A percentile compares a stretch with the other conserved stretches of the same genome.
Evolutionary conservation across 768 basidiomycete genomes (phyloP).

Genomic region (Ramaria sp.): DNA sequence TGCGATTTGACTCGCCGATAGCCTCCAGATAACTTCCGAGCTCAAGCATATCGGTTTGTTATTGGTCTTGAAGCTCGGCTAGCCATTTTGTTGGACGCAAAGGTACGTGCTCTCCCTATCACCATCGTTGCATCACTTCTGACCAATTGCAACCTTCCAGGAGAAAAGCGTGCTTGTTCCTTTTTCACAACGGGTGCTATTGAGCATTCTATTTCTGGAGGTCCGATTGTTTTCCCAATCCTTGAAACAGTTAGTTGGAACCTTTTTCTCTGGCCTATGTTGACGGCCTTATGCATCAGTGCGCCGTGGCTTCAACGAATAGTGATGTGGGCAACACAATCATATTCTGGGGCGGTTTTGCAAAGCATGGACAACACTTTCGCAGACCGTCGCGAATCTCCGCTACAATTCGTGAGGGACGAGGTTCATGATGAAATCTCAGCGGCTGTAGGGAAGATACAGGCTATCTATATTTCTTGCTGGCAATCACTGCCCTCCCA

Average conservation of each 20-base stretch:
- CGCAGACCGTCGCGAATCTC: background rate
- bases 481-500: background rate
- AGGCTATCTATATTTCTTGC: background rate
- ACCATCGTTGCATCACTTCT: constrained; percentile 7
- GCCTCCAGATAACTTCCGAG: constrained; percentile 5
- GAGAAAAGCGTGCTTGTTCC: constrained; percentile 42
- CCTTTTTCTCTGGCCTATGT: background rate
- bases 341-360: constrained; percentile 10
- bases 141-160: constrained; percentile 22
- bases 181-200: constrained; percentile 45
- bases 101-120: constrained; percentile 26
- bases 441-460: constrained; percentile 2
- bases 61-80: constrained; percentile 45
- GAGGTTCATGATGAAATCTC: constrained; percentile 5
- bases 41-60: constrained; percentile 27
- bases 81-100: constrained; percentile 43
- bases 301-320: constrained; percentile 19
- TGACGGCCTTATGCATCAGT: constrained; percentile 20
- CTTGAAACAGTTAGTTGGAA: constrained; percentile 41
- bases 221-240: constrained; percentile 53
- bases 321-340: constrained; percentile 22
- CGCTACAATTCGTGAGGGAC: background rate
- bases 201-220: constrained; percentile 52
- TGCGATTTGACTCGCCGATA: background rate
- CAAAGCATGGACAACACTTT: constrained; percentile 15